Percentiles rank a stretch among this genome's conserved stretches.
phyloP scores from a whole-genome alignment of 495 filamentous ascomycete genomes.

The Schizothecium vesticola region DNA sequence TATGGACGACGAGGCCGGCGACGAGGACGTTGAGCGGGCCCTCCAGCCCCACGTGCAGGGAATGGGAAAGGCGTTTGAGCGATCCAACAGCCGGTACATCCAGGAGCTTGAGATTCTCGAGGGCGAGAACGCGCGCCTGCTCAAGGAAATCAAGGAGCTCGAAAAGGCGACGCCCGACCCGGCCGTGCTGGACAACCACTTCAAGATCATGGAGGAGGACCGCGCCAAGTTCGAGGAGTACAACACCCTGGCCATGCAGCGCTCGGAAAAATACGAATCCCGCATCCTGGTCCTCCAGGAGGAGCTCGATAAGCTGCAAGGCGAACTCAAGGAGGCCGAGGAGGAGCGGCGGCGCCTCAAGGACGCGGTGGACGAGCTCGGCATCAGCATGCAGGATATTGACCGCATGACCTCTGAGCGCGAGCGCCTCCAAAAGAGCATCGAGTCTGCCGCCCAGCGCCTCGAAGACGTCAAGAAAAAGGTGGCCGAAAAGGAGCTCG shows the following conservation, averaged over 20 bases:
- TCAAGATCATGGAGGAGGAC: conserved; percentile 84
- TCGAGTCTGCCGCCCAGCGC: conserved; percentile 65
- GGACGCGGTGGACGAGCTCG: conserved; percentile 79
- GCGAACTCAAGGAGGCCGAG: conserved; percentile 73
- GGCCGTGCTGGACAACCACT: conserved; percentile 73
- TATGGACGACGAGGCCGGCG: conserved; percentile 77
- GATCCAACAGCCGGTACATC: conserved; percentile 69
- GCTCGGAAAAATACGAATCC: conserved; percentile 75
- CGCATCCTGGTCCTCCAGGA: conserved; percentile 71
- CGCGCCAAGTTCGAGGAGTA: conserved; percentile 89
- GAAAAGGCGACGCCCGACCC: conserved; percentile 79
- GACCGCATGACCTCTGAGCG: conserved; percentile 96
- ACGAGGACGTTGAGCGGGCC: conserved; percentile 69
- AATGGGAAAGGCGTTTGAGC: conserved; percentile 88
- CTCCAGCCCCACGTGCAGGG: conserved; percentile 77
- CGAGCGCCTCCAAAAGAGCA: conserved; percentile 79
- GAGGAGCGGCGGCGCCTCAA: conserved; percentile 75
- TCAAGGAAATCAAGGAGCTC: conserved; percentile 80
- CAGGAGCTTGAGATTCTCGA: conserved; percentile 80
- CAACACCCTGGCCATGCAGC: conserved; percentile 70
- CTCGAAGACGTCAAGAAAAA: conserved; percentile 78
- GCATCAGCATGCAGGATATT: conserved; percentile 93
- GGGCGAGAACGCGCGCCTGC: conserved; percentile 68
- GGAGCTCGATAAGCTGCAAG: conserved; percentile 70
- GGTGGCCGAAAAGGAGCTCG: conserved; percentile 75